These are phyloP conservation scores for Raddia distichophylla DNA, from an alignment of 176 grass and related monocot genomes.

Conservation along the genomic window DNA sequence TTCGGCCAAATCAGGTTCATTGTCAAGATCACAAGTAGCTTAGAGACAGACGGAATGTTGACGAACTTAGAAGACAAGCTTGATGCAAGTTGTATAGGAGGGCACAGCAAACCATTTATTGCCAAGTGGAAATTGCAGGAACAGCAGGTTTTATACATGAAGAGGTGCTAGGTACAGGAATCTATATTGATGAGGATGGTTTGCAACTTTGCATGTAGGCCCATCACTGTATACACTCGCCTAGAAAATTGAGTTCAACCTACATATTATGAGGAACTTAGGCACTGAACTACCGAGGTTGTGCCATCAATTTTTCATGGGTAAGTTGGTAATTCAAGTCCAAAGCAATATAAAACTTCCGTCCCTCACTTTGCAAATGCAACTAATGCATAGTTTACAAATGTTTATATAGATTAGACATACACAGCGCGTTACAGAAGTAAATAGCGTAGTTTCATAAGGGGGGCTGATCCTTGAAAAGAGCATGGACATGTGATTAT, in stretches of 20 bases:
- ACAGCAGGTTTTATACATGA: background rate
- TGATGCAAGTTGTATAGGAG: background rate
- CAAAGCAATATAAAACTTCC: background rate
- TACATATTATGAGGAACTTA: background rate
- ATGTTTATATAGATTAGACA: background rate
- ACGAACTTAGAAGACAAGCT: background rate
- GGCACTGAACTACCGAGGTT: background rate
- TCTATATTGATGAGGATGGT: background rate
- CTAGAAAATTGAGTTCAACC: background rate
- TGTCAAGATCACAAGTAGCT: background rate
- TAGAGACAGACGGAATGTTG: background rate
- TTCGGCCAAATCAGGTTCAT: background rate
- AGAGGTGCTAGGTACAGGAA: background rate
- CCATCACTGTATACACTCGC: background rate
- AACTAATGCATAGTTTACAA: background rate
- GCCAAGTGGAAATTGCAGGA: background rate
- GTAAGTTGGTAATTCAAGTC: background rate
- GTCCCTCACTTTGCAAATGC: background rate
- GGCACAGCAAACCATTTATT: slow-evolving; percentile 12
- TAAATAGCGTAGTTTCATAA: background rate
- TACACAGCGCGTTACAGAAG: slow-evolving; percentile 6
- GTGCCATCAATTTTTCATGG: background rate
- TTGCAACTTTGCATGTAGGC: background rate
- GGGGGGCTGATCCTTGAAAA: background rate
- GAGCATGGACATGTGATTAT: background rate